Conservation (phyloP, 2,329 filamentous ascomycete species). For the Aurifilum marmelostoma region DNA sequence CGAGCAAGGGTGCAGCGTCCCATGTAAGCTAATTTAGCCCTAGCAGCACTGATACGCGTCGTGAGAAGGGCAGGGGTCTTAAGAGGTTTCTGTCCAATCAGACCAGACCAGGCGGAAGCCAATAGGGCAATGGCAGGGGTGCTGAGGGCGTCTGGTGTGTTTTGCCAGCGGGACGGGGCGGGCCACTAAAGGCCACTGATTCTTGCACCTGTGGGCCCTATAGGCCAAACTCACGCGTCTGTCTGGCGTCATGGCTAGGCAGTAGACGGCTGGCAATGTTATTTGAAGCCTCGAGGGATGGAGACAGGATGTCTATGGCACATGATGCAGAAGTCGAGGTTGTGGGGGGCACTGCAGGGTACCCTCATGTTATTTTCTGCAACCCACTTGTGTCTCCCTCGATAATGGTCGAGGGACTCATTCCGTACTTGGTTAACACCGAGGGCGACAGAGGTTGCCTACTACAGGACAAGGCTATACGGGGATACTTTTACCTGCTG, state of each 20-base stretch:
- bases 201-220: neutral
- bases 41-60: slow-evolving; percentile 30
- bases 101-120: neutral
- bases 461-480: neutral
- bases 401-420: neutral
- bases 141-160: neutral
- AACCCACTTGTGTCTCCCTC: slow-evolving; percentile 1
- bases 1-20: slow-evolving; percentile 28
- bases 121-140: neutral
- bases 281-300: neutral
- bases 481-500: neutral
- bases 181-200: slow-evolving; percentile 12
- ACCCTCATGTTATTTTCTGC: neutral
- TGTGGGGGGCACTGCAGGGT: slow-evolving; percentile 2
- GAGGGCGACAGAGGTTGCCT: neutral
- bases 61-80: slow-evolving; percentile 34
- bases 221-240: slow-evolving; percentile 13
- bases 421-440: neutral
- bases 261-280: neutral
- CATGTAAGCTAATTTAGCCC: slow-evolving; percentile 23
- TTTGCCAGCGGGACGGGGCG: slow-evolving; percentile 8
- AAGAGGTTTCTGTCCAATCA: slow-evolving; percentile 36
- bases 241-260: slow-evolving; percentile 20
- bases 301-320: neutral
- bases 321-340: neutral